A percentile compares a stretch with the other conserved stretches of the same genome.
phyloP scores from a whole-genome alignment of 208 protist genomes.

The Trypanosoma boissoni region DNA sequence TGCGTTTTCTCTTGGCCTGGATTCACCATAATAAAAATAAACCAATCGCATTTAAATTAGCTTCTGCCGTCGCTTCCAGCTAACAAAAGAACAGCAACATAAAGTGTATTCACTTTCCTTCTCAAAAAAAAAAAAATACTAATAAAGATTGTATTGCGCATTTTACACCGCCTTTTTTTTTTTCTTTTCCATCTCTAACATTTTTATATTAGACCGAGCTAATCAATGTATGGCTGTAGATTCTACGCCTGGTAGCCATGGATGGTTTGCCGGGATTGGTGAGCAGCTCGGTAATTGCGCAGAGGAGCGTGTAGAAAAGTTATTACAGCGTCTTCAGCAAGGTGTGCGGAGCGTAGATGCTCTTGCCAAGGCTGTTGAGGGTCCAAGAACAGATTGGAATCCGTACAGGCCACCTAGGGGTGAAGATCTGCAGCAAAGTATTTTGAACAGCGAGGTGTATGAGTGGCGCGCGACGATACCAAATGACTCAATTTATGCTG shows the following conservation, averaged over 20 bases:
- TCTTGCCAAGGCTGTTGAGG: slow-evolving; percentile 32
- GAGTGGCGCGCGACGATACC: slow-evolving; percentile 54
- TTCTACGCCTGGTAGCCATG: neutral
- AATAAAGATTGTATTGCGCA: neutral
- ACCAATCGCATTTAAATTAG: too few relatives aligned
- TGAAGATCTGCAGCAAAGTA: slow-evolving; percentile 38
- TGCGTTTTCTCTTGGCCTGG: too few relatives aligned
- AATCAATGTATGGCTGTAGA: slow-evolving; percentile 34
- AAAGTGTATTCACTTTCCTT: neutral
- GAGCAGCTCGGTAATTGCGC: slow-evolving; percentile 35
- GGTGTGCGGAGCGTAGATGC: slow-evolving; percentile 43
- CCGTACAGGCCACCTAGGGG: slow-evolving; percentile 72
- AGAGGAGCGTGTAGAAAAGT: slow-evolving; percentile 39
- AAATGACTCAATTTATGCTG: slow-evolving; percentile 41
- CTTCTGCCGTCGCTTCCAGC: too few relatives aligned
- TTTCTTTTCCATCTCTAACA: neutral
- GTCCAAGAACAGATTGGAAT: slow-evolving; percentile 59
- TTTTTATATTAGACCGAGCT: too few relatives aligned
- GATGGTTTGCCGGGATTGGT: slow-evolving; percentile 37
- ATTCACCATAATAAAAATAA: too few relatives aligned
- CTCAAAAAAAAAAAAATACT: neutral
- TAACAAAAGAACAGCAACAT: too few relatives aligned
- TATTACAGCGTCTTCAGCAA: slow-evolving; percentile 41
- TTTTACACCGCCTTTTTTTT: neutral
- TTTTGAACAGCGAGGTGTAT: slow-evolving; percentile 70